phyloP scores from a whole-genome alignment of 352 stramenopile genomes.

The Globisporangium acanthophoron region DNA sequence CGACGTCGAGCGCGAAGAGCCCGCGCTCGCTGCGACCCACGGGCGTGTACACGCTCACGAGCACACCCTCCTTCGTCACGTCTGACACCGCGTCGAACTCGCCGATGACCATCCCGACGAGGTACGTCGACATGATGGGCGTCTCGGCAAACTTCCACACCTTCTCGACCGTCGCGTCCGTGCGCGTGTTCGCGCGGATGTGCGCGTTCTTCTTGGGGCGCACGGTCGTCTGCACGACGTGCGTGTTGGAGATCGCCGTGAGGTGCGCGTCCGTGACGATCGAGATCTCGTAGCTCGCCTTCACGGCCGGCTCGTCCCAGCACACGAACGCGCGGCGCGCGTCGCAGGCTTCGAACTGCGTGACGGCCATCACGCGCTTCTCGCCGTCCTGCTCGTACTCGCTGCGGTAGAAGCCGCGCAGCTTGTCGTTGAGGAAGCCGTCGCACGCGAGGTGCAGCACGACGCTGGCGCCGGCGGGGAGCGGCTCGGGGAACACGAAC shows the following conservation, averaged over 20 bases:
- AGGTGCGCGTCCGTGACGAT: conserved; percentile 90
- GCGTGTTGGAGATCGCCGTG: conserved; percentile 95
- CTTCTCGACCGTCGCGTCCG: conserved; percentile 45
- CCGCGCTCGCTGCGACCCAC: conserved; percentile 87
- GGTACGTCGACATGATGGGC: conserved; percentile 97
- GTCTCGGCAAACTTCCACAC: conserved; percentile 89
- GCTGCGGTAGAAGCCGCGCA: conserved; percentile 95
- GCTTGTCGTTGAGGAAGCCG: conserved; percentile 87
- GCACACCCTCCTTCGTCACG: conserved; percentile 84
- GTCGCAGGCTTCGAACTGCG: conserved; percentile 81
- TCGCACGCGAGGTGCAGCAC: conserved; percentile 51
- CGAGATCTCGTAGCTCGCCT: conserved; percentile 92
- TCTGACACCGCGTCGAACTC: conserved; percentile 95
- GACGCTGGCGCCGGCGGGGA: conserved; percentile 26
- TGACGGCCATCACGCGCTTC: conserved; percentile 91
- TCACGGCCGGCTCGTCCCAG: conserved; percentile 96
- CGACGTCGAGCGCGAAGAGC: conserved; percentile 86
- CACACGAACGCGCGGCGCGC: conserved; percentile 94
- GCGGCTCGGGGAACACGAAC: conserved; percentile 38
- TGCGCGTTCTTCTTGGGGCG: conserved; percentile 55
- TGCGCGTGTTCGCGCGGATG: conserved; percentile 38
- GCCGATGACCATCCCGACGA: conserved; percentile 94
- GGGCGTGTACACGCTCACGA: conserved; percentile 95
- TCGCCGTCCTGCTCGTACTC: conserved; percentile 91
- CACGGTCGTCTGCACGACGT: conserved; percentile 82